Conservation (phyloP, 164 flowering plant species). For the Euptelea pleiosperma region DNA sequence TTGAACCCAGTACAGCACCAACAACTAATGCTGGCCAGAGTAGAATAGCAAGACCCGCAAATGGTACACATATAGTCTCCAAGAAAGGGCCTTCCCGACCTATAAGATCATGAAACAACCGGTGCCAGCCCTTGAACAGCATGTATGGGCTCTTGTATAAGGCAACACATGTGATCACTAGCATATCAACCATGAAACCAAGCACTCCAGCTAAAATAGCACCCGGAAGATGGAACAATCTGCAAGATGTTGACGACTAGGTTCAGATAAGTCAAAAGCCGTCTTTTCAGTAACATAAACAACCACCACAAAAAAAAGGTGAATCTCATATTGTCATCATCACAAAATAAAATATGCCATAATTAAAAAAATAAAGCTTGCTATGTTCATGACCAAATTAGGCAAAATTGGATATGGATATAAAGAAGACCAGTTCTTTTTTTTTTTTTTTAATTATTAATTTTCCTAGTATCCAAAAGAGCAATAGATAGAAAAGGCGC, state of each 20-base stretch:
- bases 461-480: background rate
- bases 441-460: no score
- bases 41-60: conserved; percentile 87
- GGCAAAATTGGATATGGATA: no score
- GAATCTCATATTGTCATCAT: background rate
- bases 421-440: no score
- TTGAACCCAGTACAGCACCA: conserved; percentile 67
- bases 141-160: conserved; percentile 72
- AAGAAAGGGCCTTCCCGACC: conserved; percentile 96
- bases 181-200: conserved; percentile 56
- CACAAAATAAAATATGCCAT: background rate
- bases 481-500: no score
- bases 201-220: conserved; percentile 53
- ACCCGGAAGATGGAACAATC: conserved; percentile 61
- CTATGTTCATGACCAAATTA: no score
- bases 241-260: conserved; percentile 36
- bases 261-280: background rate
- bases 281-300: background rate
- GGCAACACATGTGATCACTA: conserved; percentile 59
- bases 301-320: background rate
- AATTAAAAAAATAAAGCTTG: no score
- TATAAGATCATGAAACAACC: conserved; percentile 79
- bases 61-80: conserved; percentile 93
- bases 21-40: conserved; percentile 87
- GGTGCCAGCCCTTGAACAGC: conserved; percentile 94